Conservation (phyloP, 1,284 basidiomycete genomes). For the Ceratobasidium sp. region DNA sequence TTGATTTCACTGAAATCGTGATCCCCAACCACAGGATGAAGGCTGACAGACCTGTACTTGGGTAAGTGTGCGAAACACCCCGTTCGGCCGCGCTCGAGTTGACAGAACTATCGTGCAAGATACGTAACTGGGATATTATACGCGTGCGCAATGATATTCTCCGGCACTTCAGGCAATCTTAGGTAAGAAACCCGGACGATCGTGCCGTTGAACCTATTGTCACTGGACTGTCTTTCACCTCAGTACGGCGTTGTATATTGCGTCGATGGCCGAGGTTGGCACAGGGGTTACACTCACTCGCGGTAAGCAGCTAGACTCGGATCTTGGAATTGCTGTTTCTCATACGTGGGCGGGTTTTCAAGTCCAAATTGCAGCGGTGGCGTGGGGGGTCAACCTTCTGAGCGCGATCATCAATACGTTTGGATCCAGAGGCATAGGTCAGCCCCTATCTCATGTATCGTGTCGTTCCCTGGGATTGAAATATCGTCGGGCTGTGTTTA, state of each 20-base stretch:
- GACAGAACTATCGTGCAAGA: constrained; percentile 48
- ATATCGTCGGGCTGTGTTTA: constrained; percentile 28
- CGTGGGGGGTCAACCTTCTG: constrained; percentile 67
- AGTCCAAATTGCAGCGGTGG: constrained; percentile 62
- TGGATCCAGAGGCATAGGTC: constrained; percentile 70
- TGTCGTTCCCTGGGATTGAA: constrained; percentile 55
- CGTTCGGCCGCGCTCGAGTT: constrained; percentile 28
- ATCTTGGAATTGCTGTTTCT: not conserved
- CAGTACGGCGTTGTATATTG: constrained; percentile 66
- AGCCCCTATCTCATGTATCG: constrained; percentile 59
- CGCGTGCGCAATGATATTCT: constrained; percentile 69
- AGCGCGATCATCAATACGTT: constrained; percentile 66
- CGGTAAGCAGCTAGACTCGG: constrained; percentile 52
- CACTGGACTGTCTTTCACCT: not conserved
- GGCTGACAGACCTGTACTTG: constrained; percentile 64
- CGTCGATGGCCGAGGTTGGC: constrained; percentile 65
- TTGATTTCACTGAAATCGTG: not conserved
- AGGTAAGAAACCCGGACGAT: constrained; percentile 55
- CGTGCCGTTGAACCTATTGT: constrained; percentile 6
- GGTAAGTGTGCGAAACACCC: constrained; percentile 55
- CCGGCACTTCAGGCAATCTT: constrained; percentile 69
- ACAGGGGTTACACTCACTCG: constrained; percentile 61
- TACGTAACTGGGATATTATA: constrained; percentile 71
- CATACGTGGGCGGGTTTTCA: not conserved
- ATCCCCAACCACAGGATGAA: constrained; percentile 64